These are phyloP conservation scores for Sisymbrium irio DNA, from an alignment of 345 rosid species.

Conservation along the genomic window DNA sequence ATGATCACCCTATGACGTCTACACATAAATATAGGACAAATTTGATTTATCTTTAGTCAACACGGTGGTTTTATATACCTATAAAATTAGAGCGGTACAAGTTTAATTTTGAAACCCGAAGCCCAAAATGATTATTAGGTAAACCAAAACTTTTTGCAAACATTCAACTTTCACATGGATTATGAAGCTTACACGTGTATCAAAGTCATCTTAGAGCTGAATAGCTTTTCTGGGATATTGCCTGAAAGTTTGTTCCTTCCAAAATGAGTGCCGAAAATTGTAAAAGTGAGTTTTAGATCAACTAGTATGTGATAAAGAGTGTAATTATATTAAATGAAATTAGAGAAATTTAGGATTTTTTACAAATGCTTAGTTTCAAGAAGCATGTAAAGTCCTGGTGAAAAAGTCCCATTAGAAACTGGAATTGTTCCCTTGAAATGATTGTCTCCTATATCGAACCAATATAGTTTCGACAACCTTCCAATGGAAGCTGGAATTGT, in stretches of 20 bases:
- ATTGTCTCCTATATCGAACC: constrained; percentile 88
- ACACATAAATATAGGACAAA: too few species aligned
- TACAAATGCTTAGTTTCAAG: constrained; percentile 69
- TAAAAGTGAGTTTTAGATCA: not conserved
- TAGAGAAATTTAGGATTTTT: not conserved
- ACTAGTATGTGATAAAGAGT: not conserved
- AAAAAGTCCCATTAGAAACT: too few species aligned
- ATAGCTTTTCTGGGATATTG: constrained; percentile 54
- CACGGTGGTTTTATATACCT: too few species aligned
- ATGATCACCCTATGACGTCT: too few species aligned
- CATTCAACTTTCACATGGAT: too few species aligned
- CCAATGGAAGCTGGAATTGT: constrained; percentile 78
- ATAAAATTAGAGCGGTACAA: too few species aligned
- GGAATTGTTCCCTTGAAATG: constrained; percentile 67
- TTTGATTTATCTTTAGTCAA: too few species aligned
- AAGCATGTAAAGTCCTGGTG: constrained; percentile 89
- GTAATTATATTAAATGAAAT: not conserved
- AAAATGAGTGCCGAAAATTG: constrained; percentile 56
- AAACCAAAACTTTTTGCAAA: too few species aligned
- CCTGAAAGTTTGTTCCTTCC: constrained; percentile 73
- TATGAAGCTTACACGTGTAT: constrained; percentile 79
- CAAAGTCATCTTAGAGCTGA: constrained; percentile 60
- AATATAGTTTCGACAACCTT: constrained; percentile 51
- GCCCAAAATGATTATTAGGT: too few species aligned
- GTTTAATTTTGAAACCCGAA: too few species aligned